Percentiles rank a stretch among this genome's conserved stretches.
phyloP scores from a whole-genome alignment of 176 grass and related monocot species.

The barley (Hordeum vulgare) region DNA sequence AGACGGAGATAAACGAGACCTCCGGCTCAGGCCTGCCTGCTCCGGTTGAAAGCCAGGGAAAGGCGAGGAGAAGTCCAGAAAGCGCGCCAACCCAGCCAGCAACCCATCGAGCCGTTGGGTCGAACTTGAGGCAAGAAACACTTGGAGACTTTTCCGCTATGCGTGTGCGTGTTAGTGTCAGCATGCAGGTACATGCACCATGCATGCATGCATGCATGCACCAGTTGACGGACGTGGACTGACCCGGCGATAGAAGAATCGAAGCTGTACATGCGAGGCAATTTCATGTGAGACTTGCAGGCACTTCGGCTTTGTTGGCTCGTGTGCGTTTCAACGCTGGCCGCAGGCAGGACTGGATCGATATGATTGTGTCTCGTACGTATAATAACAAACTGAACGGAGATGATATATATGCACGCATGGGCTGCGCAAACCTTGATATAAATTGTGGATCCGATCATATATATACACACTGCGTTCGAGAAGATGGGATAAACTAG shows the following conservation, averaged over 20 bases:
- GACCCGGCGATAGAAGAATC: background rate
- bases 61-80: background rate
- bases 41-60: background rate
- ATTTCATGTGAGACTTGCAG: slow-evolving; percentile 14
- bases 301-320: background rate
- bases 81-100: background rate
- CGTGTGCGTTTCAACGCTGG: background rate
- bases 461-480: background rate
- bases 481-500: background rate
- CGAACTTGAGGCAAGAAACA: background rate
- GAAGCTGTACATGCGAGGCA: background rate
- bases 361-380: background rate
- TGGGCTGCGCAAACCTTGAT: background rate
- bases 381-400: background rate
- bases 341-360: background rate
- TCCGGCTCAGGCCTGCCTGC: background rate
- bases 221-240: background rate
- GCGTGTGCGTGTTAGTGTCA: background rate
- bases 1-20: background rate
- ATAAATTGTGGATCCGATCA: background rate
- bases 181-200: background rate
- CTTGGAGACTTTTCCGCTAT: background rate
- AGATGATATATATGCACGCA: background rate
- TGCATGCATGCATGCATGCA: background rate
- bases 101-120: background rate